Conservation (phyloP, 805 yeast genomes). For the Yueomyces sinensis region DNA sequence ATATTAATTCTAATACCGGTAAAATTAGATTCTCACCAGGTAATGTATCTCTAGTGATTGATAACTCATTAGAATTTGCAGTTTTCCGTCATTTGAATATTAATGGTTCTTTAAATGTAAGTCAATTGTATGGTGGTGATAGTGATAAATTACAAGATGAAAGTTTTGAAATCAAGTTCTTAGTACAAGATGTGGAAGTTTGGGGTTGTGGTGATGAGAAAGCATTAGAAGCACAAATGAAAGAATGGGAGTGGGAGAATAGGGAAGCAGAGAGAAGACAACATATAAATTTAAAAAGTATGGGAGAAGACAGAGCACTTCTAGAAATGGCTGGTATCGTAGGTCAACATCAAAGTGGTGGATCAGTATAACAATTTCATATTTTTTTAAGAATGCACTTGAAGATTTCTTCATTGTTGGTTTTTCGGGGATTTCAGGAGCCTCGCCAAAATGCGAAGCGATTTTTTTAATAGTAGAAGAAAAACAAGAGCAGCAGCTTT, state of each 20-base stretch:
- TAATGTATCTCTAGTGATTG: slow-evolving; percentile 67
- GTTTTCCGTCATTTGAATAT: slow-evolving; percentile 56
- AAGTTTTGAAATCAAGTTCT: slow-evolving; percentile 54
- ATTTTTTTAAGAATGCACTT: too few relatives aligned
- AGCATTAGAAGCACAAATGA: slow-evolving; percentile 64
- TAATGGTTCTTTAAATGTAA: slow-evolving; percentile 36
- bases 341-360: slow-evolving; percentile 37
- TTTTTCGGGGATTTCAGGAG: too few relatives aligned
- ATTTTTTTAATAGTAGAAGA: neutral
- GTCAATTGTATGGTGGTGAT: slow-evolving; percentile 12
- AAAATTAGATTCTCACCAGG: slow-evolving; percentile 46
- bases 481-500: neutral
- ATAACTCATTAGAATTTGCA: slow-evolving; percentile 67
- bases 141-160: slow-evolving; percentile 7
- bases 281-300: slow-evolving; percentile 45
- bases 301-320: slow-evolving; percentile 75
- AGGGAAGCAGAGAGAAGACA: slow-evolving; percentile 72
- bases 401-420: too few relatives aligned
- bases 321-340: slow-evolving; percentile 70
- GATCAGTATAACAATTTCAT: slow-evolving; percentile 34
- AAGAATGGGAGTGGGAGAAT: slow-evolving; percentile 86
- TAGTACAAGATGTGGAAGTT: slow-evolving; percentile 68
- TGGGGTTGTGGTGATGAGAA: slow-evolving; percentile 83
- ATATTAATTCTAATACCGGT: slow-evolving; percentile 28
- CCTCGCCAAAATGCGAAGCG: too few relatives aligned